Conservation (phyloP, 1,284 basidiomycete species). For the Tetrapyrgos nigripes region DNA sequence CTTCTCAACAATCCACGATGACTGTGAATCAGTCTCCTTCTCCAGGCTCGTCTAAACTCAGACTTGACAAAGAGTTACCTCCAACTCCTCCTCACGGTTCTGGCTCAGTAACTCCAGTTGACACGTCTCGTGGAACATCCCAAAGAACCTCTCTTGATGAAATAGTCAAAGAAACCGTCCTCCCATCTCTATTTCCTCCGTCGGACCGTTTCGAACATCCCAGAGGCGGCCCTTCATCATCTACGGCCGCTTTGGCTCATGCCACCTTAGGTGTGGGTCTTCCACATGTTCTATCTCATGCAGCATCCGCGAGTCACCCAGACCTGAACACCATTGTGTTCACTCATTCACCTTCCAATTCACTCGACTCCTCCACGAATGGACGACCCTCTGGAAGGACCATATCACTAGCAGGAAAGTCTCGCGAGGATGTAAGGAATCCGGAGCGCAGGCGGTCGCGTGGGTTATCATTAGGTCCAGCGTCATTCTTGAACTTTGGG, state of each 20-base stretch:
- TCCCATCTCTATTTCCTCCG: slow-evolving; percentile 14
- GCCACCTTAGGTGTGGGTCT: slow-evolving; percentile 65
- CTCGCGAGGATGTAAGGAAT: background rate
- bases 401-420: slow-evolving; percentile 2
- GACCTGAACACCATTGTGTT: slow-evolving; percentile 51
- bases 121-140: slow-evolving; percentile 18
- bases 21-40: slow-evolving; percentile 11
- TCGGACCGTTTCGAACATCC: slow-evolving; percentile 5
- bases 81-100: slow-evolving; percentile 56
- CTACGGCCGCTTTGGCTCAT: slow-evolving; percentile 58
- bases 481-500: slow-evolving; percentile 44
- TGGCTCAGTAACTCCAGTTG: slow-evolving; percentile 8
- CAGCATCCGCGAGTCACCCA: slow-evolving; percentile 48
- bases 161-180: slow-evolving; percentile 8
- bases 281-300: slow-evolving; percentile 54
- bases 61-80: slow-evolving; percentile 70
- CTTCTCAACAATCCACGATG: background rate
- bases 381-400: slow-evolving; percentile 6
- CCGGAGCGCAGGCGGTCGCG: slow-evolving; percentile 32
- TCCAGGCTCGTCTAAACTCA: slow-evolving; percentile 30
- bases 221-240: slow-evolving; percentile 27
- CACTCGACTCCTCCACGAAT: background rate
- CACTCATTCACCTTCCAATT: slow-evolving; percentile 26
- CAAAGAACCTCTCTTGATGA: slow-evolving; percentile 13
- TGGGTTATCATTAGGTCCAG: slow-evolving; percentile 50